Evolutionary conservation across 345 rosid genomes (phyloP).

Genomic region (Syzygium oleosum): DNA sequence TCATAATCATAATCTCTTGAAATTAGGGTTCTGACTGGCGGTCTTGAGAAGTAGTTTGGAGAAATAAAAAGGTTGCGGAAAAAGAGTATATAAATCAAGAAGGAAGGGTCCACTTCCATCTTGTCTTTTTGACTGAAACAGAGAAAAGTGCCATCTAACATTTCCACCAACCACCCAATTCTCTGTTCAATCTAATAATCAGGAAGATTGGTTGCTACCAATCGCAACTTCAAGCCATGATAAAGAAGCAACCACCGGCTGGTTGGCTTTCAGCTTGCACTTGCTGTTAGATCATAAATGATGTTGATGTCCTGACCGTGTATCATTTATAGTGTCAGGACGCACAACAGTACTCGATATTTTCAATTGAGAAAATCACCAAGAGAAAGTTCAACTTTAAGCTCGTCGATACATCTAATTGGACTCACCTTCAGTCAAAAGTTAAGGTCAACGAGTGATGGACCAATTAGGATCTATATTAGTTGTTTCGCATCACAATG

Average conservation of each 20-base stretch:
- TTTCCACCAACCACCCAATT: neutral
- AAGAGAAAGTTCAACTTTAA: neutral
- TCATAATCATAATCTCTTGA: neutral
- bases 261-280: no score
- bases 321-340: fast-evolving
- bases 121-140: neutral
- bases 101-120: neutral
- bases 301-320: neutral
- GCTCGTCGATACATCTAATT: fast-evolving
- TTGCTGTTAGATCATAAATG: neutral
- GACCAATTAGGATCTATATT: neutral
- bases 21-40: neutral
- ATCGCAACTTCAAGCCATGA: neutral
- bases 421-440: neutral
- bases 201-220: neutral
- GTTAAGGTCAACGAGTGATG: fast-evolving
- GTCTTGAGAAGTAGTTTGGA: neutral
- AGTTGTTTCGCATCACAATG: fast-evolving
- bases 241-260: neutral
- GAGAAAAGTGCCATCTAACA: neutral
- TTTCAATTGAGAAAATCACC: neutral
- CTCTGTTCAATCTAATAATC: neutral
- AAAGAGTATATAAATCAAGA: neutral
- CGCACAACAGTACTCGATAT: fast-evolving
- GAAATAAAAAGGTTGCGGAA: neutral